Base-by-base conservation (phyloP, 805 yeast genomes). In the Myxozyma vanderwaltii region DNA sequence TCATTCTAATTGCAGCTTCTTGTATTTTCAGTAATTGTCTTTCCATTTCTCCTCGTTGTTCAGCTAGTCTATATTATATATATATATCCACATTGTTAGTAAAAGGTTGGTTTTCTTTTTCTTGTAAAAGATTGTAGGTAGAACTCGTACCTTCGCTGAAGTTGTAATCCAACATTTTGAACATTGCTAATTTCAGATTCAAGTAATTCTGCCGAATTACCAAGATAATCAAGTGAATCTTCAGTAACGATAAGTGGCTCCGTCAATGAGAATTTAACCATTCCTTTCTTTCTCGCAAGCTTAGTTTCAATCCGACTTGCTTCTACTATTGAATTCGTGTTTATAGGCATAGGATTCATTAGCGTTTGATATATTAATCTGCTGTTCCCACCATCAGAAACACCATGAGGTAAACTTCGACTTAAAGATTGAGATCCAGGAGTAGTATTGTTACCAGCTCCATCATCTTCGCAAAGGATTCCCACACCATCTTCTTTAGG, bases 21-120 rank as follows among this genome's bases (percentile, higher is more conserved):
- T 64, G 57, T 0, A 75, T 53, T 15, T 66, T 58, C 27, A 65
- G 59, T 21, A 80, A 62, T 63, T 82, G 85, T 19, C 73, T 71
- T 2, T 72, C 69, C 17, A 80, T 68, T 61, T 80, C 84, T 12
- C 65, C 56, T 44, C 75, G 75, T 63, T 81, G 83, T 39, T 73
- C 71, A 1, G 51, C 49, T 0, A 79, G 60, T 45, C 80, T 57
- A 24, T 8, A 31, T 24, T 7, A n/a, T n/a, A n/a, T n/a, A n/a
- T n/a, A n/a, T n/a, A n/a, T n/a, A n/a, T n/a, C n/a, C n/a, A n/a
- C n/a, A n/a, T n/a, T n/a, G 24, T 45, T n/a, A 55, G 47, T 33
- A n/a, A n/a, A n/a, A n/a, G n/a, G n/a, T n/a, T n/a, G n/a, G n/a
- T n/a, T n/a, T n/a, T n/a, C n/a, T n/a, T n/a, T n/a, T n/a, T n/a